A percentile compares a stretch with the other conserved stretches of the same genome.
Evolutionary conservation across 306 rosid genomes (phyloP).

Genomic region (Abrus precatorius): DNA sequence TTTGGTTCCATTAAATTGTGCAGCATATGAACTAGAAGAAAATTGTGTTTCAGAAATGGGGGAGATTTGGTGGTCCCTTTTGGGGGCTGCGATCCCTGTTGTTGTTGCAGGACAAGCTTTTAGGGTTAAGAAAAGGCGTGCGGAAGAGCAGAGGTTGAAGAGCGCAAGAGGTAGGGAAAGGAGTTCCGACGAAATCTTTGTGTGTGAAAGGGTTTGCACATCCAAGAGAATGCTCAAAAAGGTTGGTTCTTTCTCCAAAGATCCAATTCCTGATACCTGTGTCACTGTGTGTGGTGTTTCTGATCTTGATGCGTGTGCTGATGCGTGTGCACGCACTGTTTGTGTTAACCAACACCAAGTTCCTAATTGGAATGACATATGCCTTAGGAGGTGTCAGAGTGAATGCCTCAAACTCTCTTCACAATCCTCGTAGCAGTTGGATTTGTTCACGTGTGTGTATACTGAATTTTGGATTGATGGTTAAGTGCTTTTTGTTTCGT

Average conservation of each 20-base stretch:
- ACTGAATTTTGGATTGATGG: constrained; percentile 26
- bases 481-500: constrained; percentile 31
- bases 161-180: constrained; percentile 88
- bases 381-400: constrained; percentile 94
- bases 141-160: constrained; percentile 76
- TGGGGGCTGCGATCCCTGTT: constrained; percentile 88
- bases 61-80: constrained; percentile 93
- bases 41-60: constrained; percentile 63
- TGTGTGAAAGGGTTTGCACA: constrained; percentile 93
- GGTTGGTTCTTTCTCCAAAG: constrained; percentile 93
- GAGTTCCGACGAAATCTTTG: constrained; percentile 87
- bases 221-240: constrained; percentile 93
- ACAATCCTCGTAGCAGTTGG: constrained; percentile 60
- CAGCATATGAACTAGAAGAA: constrained; percentile 48
- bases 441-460: constrained; percentile 28
- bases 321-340: constrained; percentile 94
- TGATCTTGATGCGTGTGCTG: constrained; percentile 92
- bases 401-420: constrained; percentile 91
- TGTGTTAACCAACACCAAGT: constrained; percentile 96
- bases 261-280: constrained; percentile 94
- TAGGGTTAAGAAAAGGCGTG: constrained; percentile 68
- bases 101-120: constrained; percentile 85
- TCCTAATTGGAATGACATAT: constrained; percentile 90
- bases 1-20: constrained; percentile 32
- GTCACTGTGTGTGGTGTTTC: constrained; percentile 96